phyloP scores from a whole-genome alignment of 768 basidiomycete species.

The Pulveroboletus sp. region DNA sequence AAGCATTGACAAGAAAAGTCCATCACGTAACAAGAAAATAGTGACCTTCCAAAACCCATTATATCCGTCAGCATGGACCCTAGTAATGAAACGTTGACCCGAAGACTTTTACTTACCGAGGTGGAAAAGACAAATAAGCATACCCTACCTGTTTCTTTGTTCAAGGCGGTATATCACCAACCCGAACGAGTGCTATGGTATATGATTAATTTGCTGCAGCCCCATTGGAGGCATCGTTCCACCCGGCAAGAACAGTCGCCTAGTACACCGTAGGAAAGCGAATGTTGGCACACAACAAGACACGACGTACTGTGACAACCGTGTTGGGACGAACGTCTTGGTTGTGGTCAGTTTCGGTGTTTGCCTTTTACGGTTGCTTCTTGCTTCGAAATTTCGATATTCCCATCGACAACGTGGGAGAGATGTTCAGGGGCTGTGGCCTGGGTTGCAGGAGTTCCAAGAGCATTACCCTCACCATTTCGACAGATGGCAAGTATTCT shows the following conservation, averaged over 20 bases:
- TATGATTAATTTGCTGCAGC: conserved; percentile 9
- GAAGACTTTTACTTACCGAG: no score
- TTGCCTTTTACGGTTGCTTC: background rate
- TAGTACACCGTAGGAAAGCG: conserved; percentile 9
- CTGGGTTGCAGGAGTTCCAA: no score
- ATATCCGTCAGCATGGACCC: conserved; percentile 31
- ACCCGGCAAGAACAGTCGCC: conserved; percentile 1
- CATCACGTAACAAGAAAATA: background rate
- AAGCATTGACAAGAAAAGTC: background rate
- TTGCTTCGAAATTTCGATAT: background rate
- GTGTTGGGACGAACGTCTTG: background rate
- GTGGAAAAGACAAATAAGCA: no score
- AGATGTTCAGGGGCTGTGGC: background rate
- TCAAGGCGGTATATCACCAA: background rate
- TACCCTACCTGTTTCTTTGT: conserved; percentile 33
- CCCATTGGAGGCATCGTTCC: conserved; percentile 12
- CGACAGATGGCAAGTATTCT: background rate
- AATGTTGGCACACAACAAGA: conserved; percentile 3
- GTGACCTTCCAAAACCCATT: conserved; percentile 40
- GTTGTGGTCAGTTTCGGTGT: background rate
- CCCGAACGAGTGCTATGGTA: background rate
- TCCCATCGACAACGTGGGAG: background rate
- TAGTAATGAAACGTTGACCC: background rate
- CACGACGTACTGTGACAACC: background rate
- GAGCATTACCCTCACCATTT: background rate